Conservation (phyloP, 495 filamentous ascomycete genomes). For the Xylaria curta region DNA sequence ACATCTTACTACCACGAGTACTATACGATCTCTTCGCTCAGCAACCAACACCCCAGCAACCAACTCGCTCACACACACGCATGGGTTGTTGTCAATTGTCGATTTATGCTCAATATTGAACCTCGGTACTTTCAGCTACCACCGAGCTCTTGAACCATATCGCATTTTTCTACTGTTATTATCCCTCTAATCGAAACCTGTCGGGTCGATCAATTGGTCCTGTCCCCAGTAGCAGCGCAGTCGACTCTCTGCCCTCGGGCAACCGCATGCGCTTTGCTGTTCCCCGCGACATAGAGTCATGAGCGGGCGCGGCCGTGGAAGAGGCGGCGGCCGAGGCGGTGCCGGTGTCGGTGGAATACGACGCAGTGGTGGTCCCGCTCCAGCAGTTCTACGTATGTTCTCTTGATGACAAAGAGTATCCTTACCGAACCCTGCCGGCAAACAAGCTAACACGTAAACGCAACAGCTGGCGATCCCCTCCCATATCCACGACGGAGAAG, state of each 20-base stretch:
- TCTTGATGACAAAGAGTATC: not conserved
- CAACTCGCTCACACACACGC: not conserved
- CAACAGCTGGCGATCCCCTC: constrained; percentile 72
- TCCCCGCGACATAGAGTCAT: constrained; percentile 26
- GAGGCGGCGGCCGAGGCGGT: constrained; percentile 22
- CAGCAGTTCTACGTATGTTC: constrained; percentile 36
- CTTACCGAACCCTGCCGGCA: not conserved
- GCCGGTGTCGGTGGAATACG: constrained; percentile 18
- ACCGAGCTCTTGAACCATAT: not conserved
- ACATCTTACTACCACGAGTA: constrained; percentile 22
- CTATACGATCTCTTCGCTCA: constrained; percentile 25
- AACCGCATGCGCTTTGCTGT: constrained; percentile 14
- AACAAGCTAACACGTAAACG: not conserved
- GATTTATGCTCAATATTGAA: not conserved
- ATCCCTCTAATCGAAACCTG: not conserved
- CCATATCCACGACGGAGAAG: constrained; percentile 67
- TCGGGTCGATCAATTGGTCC: not conserved
- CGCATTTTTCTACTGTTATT: not conserved
- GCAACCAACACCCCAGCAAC: constrained; percentile 8
- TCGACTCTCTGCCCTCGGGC: constrained; percentile 30
- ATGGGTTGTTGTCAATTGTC: not conserved
- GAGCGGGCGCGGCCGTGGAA: constrained; percentile 25
- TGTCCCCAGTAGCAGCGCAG: constrained; percentile 1
- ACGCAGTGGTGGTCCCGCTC: not conserved
- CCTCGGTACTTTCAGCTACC: not conserved